Percentiles rank a stretch among this genome's conserved stretches.
These are phyloP conservation scores for Termitomyces sp. DNA, from an alignment of 768 basidiomycete genomes.

Conservation along the genomic window DNA sequence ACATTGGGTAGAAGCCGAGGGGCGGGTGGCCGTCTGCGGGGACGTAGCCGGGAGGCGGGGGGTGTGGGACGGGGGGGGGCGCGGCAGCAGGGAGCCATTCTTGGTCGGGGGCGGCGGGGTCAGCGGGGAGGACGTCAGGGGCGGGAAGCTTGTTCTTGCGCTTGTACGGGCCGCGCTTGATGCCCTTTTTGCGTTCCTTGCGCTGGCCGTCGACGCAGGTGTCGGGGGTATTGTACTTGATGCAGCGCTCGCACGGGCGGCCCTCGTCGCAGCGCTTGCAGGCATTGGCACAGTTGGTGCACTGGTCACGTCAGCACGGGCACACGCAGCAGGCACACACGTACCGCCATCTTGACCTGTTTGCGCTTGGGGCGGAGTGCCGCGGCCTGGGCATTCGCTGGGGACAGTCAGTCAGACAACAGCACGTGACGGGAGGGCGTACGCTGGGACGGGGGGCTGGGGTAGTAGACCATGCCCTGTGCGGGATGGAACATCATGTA, in stretches of 20 bases:
- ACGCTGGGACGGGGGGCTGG: slow-evolving; percentile 32
- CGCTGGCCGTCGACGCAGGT: slow-evolving; percentile 86
- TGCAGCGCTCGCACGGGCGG: slow-evolving; percentile 86
- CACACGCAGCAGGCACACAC: slow-evolving; percentile 9
- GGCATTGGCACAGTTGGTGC: slow-evolving; percentile 83
- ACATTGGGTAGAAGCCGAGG: slow-evolving; percentile 30
- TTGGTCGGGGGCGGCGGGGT: background rate
- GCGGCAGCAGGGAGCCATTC: background rate
- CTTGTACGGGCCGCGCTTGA: slow-evolving; percentile 87
- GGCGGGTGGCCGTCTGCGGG: slow-evolving; percentile 25
- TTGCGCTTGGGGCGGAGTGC: slow-evolving; percentile 62
- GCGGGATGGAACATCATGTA: slow-evolving; percentile 39
- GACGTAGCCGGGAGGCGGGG: slow-evolving; percentile 24
- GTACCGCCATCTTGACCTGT: slow-evolving; percentile 83
- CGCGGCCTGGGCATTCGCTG: slow-evolving; percentile 19
- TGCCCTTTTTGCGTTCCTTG: slow-evolving; percentile 89
- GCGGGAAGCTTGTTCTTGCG: slow-evolving; percentile 32
- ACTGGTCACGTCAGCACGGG: slow-evolving; percentile 25
- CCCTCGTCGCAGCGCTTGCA: slow-evolving; percentile 88
- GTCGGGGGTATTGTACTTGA: slow-evolving; percentile 77
- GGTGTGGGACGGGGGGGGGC: background rate
- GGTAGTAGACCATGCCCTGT: slow-evolving; percentile 38
- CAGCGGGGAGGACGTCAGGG: background rate
- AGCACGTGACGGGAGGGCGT: slow-evolving; percentile 1
- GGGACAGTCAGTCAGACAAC: background rate